Evolutionary conservation across 2,329 filamentous ascomycete species (phyloP).

Genomic region (Epichloe scottii): DNA sequence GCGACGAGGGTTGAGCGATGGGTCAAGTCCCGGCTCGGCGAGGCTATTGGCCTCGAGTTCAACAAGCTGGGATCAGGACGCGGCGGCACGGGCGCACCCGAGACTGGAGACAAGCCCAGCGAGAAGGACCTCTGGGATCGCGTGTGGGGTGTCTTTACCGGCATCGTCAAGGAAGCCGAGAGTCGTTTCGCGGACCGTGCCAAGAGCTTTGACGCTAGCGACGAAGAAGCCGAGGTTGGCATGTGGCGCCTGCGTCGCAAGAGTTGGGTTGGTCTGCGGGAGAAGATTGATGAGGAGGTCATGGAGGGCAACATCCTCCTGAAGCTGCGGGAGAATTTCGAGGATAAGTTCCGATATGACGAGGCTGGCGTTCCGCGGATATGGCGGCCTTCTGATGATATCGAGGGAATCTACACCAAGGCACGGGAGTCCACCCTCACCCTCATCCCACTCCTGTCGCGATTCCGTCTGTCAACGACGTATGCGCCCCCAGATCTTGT

Average conservation of each 20-base stretch:
- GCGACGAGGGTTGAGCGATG: slow-evolving; percentile 86
- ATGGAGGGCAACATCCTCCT: slow-evolving; percentile 94
- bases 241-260: slow-evolving; percentile 88
- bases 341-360: slow-evolving; percentile 98
- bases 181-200: slow-evolving; percentile 75
- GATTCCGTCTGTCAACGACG: slow-evolving; percentile 67
- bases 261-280: slow-evolving; percentile 81
- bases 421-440: slow-evolving; percentile 86
- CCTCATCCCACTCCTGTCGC: slow-evolving; percentile 77
- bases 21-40: slow-evolving; percentile 77
- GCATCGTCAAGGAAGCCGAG: slow-evolving; percentile 76
- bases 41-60: slow-evolving; percentile 86
- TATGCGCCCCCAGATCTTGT: slow-evolving; percentile 70
- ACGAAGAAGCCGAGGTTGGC: slow-evolving; percentile 83
- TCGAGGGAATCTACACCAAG: slow-evolving; percentile 86
- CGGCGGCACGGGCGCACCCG: slow-evolving; percentile 68
- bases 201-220: slow-evolving; percentile 83
- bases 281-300: slow-evolving; percentile 92
- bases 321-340: slow-evolving; percentile 95
- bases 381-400: slow-evolving; percentile 94
- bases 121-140: slow-evolving; percentile 94
- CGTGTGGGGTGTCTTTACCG: slow-evolving; percentile 77
- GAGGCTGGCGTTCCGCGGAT: slow-evolving; percentile 88
- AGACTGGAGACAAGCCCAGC: slow-evolving; percentile 58
- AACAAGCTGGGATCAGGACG: slow-evolving; percentile 88